These are phyloP conservation scores for Spathaspora hagerdaliae DNA, from an alignment of 805 yeast genomes.

Conservation along the genomic window DNA sequence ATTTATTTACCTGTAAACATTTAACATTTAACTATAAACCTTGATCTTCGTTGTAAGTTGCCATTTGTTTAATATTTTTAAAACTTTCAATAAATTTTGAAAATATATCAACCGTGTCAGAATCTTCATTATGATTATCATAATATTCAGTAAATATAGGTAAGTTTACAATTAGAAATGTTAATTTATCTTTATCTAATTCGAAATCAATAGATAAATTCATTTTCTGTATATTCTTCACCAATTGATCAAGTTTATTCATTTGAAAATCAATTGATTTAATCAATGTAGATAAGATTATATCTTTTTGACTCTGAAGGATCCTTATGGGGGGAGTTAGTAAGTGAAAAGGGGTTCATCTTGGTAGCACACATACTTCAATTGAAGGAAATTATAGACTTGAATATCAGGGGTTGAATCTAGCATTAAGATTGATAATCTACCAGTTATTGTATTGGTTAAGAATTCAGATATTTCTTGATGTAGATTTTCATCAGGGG, in stretches of 20 bases:
- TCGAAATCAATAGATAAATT: not conserved
- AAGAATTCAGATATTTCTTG: not conserved
- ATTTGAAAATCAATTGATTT: not conserved
- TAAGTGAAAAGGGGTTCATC: not conserved
- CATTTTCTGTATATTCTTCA: slow-evolving; percentile 1
- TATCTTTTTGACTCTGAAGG: not conserved
- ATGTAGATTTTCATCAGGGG: not conserved
- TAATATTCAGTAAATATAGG: not conserved
- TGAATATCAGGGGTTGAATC: not conserved
- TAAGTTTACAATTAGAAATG: slow-evolving; percentile 3
- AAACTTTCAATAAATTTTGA: not conserved
- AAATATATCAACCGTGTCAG: not conserved
- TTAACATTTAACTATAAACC: no score
- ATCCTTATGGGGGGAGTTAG: not conserved
- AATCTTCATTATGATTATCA: not conserved
- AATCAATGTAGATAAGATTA: not conserved
- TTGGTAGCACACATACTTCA: not conserved
- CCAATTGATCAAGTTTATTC: not conserved
- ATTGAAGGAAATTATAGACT: slow-evolving; percentile 3
- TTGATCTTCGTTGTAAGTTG: not conserved
- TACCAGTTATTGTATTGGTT: not conserved
- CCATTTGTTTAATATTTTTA: slow-evolving; percentile 3
- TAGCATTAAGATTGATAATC: not conserved
- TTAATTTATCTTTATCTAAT: slow-evolving; percentile 1
- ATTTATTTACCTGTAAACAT: no score